Evolutionary conservation across 1,139 yeast species (phyloP).

Genomic region (Kodamaea sp.): DNA sequence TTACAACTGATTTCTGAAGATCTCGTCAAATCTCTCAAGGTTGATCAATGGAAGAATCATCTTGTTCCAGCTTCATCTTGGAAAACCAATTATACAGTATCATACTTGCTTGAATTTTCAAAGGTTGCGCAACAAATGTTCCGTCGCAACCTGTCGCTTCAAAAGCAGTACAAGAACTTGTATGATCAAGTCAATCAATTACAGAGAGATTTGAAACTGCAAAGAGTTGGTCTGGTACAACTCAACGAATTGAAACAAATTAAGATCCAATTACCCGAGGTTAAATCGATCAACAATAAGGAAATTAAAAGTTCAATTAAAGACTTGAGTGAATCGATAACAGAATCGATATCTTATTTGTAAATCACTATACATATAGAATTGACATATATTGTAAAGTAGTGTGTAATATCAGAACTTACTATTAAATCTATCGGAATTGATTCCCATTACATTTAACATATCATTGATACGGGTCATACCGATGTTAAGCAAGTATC

Average conservation of each 20-base stretch:
- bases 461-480: slow-evolving; percentile 24
- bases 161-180: slow-evolving; percentile 1
- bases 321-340: slow-evolving; percentile 2
- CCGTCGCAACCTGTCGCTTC: slow-evolving; percentile 1
- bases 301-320: background rate
- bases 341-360: slow-evolving; percentile 2
- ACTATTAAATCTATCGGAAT: slow-evolving; percentile 1
- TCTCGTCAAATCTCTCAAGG: slow-evolving; percentile 28
- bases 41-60: slow-evolving; percentile 20
- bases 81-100: slow-evolving; percentile 23
- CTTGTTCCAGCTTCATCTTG: slow-evolving; percentile 17
- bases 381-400: too few relatives aligned
- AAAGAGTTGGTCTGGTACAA: slow-evolving; percentile 3
- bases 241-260: slow-evolving; percentile 4
- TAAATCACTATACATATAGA: background rate
- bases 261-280: background rate
- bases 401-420: background rate
- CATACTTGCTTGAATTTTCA: slow-evolving; percentile 26
- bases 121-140: slow-evolving; percentile 14
- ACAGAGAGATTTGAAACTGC: slow-evolving; percentile 10
- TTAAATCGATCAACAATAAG: background rate
- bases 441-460: slow-evolving; percentile 19
- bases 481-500: slow-evolving; percentile 38
- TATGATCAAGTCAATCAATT: slow-evolving; percentile 6
- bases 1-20: slow-evolving; percentile 28